phyloP scores from a whole-genome alignment of 305 asterid genomes.

The Striga hermonthica region DNA sequence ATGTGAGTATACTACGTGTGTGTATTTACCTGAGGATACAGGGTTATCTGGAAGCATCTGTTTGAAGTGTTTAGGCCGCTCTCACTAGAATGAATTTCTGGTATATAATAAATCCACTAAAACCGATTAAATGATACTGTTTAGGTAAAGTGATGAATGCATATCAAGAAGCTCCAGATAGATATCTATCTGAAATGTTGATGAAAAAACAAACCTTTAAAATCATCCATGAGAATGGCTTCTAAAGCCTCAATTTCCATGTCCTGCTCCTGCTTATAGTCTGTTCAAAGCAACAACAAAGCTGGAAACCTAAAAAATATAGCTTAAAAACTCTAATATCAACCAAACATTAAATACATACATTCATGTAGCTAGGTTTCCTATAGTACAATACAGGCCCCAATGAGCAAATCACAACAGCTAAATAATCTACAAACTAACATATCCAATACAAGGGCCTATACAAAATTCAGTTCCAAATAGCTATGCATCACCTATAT shows the following conservation, averaged over 20 bases:
- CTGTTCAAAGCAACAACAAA: constrained; percentile 40
- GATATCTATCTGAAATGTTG: constrained; percentile 3
- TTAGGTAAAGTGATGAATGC: constrained; percentile 27
- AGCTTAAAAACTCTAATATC: neutral
- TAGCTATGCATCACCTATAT: too few relatives aligned
- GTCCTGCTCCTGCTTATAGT: constrained; percentile 87
- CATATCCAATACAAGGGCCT: too few relatives aligned
- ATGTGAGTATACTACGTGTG: neutral
- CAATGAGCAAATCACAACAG: neutral
- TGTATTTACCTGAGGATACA: constrained; percentile 65
- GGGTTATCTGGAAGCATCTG: constrained; percentile 50
- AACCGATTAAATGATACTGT: constrained; percentile 34
- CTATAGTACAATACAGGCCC: constrained; percentile 11
- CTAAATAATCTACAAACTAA: too few relatives aligned
- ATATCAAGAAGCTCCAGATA: constrained; percentile 24
- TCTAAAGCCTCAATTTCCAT: constrained; percentile 97
- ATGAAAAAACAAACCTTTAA: constrained; percentile 53
- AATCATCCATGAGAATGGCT: constrained; percentile 91
- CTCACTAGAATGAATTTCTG: constrained; percentile 91
- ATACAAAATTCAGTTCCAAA: too few relatives aligned
- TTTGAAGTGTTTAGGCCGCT: constrained; percentile 83
- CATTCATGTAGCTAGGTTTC: neutral
- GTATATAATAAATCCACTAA: constrained; percentile 42
- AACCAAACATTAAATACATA: neutral
- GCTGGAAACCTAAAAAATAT: constrained; percentile 25